Evolutionary conservation across 345 rosid genomes (phyloP).

Genomic region (Pseudoturritis turrita): DNA sequence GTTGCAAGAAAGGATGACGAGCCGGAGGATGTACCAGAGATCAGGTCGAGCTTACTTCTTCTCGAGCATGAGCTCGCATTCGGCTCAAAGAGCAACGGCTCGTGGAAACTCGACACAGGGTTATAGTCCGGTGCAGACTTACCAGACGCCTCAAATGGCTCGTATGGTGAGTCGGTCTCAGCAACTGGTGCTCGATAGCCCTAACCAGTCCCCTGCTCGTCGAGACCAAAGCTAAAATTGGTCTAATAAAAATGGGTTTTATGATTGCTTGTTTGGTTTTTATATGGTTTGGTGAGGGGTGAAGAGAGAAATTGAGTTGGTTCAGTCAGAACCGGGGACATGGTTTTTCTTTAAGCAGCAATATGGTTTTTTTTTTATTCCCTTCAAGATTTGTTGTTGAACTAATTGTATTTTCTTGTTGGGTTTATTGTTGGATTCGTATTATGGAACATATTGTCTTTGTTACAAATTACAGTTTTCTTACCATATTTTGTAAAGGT

Average conservation of each 20-base stretch:
- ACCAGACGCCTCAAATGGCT: constrained; percentile 30
- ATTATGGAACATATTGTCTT: background rate
- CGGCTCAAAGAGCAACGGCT: constrained; percentile 33
- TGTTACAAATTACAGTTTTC: background rate
- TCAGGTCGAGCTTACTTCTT: constrained; percentile 30
- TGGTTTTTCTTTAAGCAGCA: background rate
- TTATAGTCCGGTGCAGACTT: constrained; percentile 7
- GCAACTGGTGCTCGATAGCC: background rate
- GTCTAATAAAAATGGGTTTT: background rate
- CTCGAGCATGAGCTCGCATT: constrained; percentile 31
- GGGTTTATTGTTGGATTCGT: background rate
- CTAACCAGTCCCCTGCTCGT: background rate
- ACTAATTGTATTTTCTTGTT: background rate
- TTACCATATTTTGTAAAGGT: no score
- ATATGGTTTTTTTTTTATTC: background rate
- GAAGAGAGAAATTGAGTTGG: constrained; percentile 7
- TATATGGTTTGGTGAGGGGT: background rate
- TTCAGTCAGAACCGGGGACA: background rate
- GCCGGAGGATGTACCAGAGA: constrained; percentile 14
- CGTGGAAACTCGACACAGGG: background rate
- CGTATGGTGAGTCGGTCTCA: constrained; percentile 30
- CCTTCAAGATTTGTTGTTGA: background rate
- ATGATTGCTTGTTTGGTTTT: background rate
- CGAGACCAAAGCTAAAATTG: background rate
- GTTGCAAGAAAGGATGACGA: constrained; percentile 33